These are phyloP conservation scores for Ophioceras dolichostomum DNA, from an alignment of 2,329 filamentous ascomycete species.

Conservation along the genomic window DNA sequence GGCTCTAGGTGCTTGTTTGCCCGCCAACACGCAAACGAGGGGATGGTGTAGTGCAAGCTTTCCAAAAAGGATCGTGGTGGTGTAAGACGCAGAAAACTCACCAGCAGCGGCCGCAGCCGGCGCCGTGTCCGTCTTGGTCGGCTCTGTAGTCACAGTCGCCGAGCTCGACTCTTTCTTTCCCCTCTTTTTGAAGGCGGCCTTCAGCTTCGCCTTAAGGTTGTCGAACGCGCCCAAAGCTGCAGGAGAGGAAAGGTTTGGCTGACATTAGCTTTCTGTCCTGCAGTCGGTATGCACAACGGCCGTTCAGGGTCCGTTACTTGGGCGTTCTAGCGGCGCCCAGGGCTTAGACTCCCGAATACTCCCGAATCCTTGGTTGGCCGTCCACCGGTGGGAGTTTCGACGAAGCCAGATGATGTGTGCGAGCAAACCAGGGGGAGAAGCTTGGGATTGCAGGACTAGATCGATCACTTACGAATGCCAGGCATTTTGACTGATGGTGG, in stretches of 20 bases:
- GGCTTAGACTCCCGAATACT: no score
- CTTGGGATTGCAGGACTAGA: neutral
- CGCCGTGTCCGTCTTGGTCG: constrained; percentile 1
- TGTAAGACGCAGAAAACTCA: no score
- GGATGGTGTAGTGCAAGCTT: no score
- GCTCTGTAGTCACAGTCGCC: neutral
- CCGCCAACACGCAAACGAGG: no score
- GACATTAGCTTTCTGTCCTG: no score
- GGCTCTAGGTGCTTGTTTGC: no score
- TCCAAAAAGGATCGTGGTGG: no score
- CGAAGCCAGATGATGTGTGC: neutral
- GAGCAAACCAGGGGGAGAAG: no score
- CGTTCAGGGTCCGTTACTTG: no score
- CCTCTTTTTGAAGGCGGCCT: constrained; percentile 5
- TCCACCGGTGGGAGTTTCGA: neutral
- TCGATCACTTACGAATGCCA: constrained; percentile 1
- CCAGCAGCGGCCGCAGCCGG: constrained; percentile 1
- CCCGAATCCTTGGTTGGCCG: no score
- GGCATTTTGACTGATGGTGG: neutral
- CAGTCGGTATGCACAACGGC: no score
- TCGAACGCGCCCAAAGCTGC: constrained; percentile 3
- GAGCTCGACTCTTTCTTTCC: neutral
- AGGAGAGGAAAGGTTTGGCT: neutral
- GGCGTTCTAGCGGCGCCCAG: no score
- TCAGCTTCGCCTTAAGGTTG: constrained; percentile 4